Conservation (phyloP, 371 early-diverging fungal species). For the Dinochytrium kinnereticum region DNA sequence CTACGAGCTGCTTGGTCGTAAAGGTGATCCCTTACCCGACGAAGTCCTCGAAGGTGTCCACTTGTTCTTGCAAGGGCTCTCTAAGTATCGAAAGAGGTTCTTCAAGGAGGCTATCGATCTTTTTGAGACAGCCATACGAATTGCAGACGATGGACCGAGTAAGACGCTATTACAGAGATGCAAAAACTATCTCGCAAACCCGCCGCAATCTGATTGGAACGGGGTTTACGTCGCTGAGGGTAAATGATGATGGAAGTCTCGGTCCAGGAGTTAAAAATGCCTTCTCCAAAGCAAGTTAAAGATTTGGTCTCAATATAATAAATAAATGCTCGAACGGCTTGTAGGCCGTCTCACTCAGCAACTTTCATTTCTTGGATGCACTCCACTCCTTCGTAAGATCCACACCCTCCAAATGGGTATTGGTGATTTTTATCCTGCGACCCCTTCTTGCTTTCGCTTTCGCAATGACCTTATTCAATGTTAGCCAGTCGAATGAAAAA, state of each 20-base stretch:
- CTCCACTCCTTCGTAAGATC: slow-evolving; percentile 77
- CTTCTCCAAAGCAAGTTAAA: not conserved
- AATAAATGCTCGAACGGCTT: no score
- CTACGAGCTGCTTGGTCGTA: slow-evolving; percentile 49
- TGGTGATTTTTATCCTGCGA: slow-evolving; percentile 82
- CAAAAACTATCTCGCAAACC: slow-evolving; percentile 39
- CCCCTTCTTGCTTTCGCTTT: slow-evolving; percentile 70
- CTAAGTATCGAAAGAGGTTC: slow-evolving; percentile 31
- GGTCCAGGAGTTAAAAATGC: not conserved
- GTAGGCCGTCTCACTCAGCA: no score
- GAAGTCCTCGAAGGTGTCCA: slow-evolving; percentile 22
- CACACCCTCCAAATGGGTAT: slow-evolving; percentile 82
- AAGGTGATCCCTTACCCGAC: slow-evolving; percentile 29
- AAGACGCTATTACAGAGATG: slow-evolving; percentile 46
- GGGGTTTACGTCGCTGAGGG: slow-evolving; percentile 26
- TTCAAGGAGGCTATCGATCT: slow-evolving; percentile 42
- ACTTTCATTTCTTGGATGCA: not conserved
- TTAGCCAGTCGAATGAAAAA: not conserved
- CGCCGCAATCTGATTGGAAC: slow-evolving; percentile 46
- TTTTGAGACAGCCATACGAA: slow-evolving; percentile 38
- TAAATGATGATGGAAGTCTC: slow-evolving; percentile 4
- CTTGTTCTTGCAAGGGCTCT: slow-evolving; percentile 39
- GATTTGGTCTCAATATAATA: not conserved
- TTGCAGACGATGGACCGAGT: slow-evolving; percentile 48
- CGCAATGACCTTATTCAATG: slow-evolving; percentile 34